Conservation (phyloP, 2,329 filamentous ascomycete genomes). For the Curvularia eragrostidis region DNA sequence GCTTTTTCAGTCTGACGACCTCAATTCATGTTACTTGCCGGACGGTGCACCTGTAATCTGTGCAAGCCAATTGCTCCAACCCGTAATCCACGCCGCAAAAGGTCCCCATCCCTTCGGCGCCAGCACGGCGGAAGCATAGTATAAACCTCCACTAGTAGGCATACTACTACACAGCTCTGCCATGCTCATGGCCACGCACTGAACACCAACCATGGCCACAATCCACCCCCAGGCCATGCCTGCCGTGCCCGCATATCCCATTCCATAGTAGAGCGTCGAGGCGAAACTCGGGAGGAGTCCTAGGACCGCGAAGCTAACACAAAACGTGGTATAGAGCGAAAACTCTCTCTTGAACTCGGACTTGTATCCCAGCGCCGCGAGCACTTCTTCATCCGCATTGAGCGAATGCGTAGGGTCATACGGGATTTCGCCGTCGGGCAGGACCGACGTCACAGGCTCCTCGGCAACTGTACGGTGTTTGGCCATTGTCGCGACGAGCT, state of each 20-base stretch:
- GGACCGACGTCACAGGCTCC: conserved; percentile 61
- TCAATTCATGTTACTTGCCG: conserved; percentile 27
- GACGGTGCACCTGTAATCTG: conserved; percentile 71
- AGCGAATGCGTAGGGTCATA: conserved; percentile 55
- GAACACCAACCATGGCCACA: conserved; percentile 73
- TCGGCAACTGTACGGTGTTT: conserved; percentile 48
- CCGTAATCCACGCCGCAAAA: conserved; percentile 71
- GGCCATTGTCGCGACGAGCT: background rate
- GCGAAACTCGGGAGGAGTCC: conserved; percentile 75
- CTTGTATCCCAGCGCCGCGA: conserved; percentile 68
- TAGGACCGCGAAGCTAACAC: conserved; percentile 75
- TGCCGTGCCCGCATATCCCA: conserved; percentile 57
- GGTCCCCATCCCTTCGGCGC: conserved; percentile 71
- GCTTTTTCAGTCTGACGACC: background rate
- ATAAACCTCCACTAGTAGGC: conserved; percentile 74
- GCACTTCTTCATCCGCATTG: conserved; percentile 64
- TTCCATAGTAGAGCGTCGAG: conserved; percentile 73
- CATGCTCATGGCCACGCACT: conserved; percentile 69
- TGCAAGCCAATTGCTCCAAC: conserved; percentile 74
- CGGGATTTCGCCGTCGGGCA: conserved; percentile 58
- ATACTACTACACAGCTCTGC: conserved; percentile 76
- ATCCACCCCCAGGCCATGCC: conserved; percentile 77
- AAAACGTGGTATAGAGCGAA: conserved; percentile 75
- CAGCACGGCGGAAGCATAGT: conserved; percentile 75
- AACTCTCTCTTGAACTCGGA: conserved; percentile 74